Conservation (phyloP, 148 eudicot genomes). For the Chenopodium quinoa region DNA sequence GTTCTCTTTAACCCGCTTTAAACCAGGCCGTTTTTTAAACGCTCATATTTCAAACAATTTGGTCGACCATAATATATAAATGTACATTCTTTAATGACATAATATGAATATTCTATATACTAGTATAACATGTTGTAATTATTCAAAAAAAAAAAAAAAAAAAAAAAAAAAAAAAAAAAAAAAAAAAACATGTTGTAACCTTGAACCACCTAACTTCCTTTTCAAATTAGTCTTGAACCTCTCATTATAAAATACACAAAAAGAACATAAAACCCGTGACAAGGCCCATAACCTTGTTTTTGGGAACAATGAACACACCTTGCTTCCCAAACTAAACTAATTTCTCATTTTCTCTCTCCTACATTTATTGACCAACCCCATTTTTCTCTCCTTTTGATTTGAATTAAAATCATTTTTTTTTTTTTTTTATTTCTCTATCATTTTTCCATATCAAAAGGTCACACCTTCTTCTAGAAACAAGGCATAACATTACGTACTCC, state of each 20-base stretch:
- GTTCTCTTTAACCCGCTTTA: no score
- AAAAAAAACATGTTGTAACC: no score
- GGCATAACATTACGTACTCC: conserved; percentile 10
- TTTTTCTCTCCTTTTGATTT: not conserved
- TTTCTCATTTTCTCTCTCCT: not conserved
- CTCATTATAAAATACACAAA: not conserved
- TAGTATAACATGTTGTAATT: no score
- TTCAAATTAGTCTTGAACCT: not conserved
- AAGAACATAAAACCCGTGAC: not conserved
- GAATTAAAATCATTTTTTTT: no score
- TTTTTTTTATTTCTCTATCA: not conserved
- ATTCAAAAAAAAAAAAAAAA: no score
- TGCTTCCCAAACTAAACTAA: not conserved
- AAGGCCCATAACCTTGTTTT: not conserved
- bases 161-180: no score
- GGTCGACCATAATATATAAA: no score
- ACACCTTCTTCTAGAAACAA: conserved; percentile 12
- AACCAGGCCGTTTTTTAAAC: no score
- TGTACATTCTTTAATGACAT: no score
- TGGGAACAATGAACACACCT: not conserved
- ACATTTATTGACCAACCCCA: not conserved
- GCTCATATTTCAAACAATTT: no score
- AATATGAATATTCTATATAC: no score
- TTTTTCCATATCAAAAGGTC: not conserved
- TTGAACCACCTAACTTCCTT: not conserved